Evolutionary conservation across 116 monocot genomes (phyloP).

Genomic region (Dioscorea cayenensis): DNA sequence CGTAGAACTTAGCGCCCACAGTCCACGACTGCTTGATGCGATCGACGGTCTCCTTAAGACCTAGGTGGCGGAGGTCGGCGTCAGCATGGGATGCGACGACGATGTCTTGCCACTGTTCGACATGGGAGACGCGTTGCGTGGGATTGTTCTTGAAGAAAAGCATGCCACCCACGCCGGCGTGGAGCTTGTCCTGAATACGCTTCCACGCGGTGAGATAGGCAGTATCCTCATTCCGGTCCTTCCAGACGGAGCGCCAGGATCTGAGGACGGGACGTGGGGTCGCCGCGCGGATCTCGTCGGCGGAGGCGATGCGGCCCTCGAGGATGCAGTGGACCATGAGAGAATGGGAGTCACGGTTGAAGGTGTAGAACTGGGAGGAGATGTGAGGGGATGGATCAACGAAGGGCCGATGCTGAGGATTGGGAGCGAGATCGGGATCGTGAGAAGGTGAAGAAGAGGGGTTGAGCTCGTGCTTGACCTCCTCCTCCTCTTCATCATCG

Average conservation of each 20-base stretch:
- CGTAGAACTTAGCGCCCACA: conserved; percentile 97
- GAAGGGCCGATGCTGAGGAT: conserved; percentile 13
- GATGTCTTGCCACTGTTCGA: conserved; percentile 89
- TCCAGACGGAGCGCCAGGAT: conserved; percentile 94
- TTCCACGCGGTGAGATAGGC: conserved; percentile 99
- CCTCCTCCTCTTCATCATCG: conserved; percentile 30
- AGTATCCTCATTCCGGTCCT: conserved; percentile 97
- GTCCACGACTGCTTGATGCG: conserved; percentile 96
- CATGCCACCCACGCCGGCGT: conserved; percentile 33
- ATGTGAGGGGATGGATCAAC: conserved; percentile 87
- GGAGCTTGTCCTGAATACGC: conserved; percentile 97
- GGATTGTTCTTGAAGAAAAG: conserved; percentile 94
- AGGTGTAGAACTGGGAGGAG: conserved; percentile 99
- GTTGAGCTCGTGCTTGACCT: conserved; percentile 2
- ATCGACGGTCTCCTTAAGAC: conserved; percentile 93
- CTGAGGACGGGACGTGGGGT: conserved; percentile 57
- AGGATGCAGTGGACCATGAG: conserved; percentile 91
- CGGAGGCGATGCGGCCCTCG: conserved; percentile 60
- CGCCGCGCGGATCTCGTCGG: conserved; percentile 77
- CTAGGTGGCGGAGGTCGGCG: conserved; percentile 83
- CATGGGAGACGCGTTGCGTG: conserved; percentile 63
- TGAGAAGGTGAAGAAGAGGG: conserved; percentile 4
- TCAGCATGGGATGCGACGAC: conserved; percentile 75
- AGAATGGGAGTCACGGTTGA: conserved; percentile 71
- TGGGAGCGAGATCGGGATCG: not conserved